phyloP scores from a whole-genome alignment of 2,329 filamentous ascomycete species.

The Phialocephala sp. region DNA sequence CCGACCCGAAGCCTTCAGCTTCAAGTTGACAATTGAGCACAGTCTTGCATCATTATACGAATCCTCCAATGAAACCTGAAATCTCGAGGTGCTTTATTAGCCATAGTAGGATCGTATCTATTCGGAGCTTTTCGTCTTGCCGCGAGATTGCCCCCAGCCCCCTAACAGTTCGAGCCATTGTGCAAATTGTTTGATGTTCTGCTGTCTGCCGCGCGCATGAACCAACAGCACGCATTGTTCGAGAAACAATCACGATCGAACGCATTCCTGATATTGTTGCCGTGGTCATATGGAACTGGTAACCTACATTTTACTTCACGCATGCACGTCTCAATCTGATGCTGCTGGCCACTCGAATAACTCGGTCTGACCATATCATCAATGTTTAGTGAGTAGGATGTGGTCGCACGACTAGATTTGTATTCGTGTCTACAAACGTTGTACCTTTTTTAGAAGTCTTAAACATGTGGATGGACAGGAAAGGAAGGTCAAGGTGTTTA shows the following conservation, averaged over 20 bases:
- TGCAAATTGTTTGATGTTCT: conserved; percentile 11
- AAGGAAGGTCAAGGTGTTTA: conserved; percentile 6
- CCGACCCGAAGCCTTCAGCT: conserved; percentile 12
- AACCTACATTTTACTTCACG: background rate
- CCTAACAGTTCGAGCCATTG: background rate
- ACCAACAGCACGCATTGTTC: conserved; percentile 9
- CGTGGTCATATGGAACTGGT: background rate
- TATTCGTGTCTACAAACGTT: background rate
- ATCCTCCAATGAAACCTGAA: conserved; percentile 11
- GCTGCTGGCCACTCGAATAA: conserved; percentile 11
- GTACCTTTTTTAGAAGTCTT: background rate
- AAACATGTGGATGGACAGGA: background rate
- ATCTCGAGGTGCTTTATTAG: background rate
- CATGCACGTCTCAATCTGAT: conserved; percentile 13
- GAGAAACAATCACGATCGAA: conserved; percentile 14
- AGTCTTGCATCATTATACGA: conserved; percentile 3
- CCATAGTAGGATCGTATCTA: conserved; percentile 8
- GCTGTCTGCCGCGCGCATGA: background rate
- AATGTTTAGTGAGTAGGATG: conserved; percentile 1
- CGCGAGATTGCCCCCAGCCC: conserved; percentile 5
- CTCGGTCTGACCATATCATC: conserved; percentile 12
- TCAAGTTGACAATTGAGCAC: conserved; percentile 5
- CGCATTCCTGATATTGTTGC: conserved; percentile 5
- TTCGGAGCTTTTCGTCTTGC: conserved; percentile 12
- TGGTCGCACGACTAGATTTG: conserved; percentile 5